phyloP scores from a whole-genome alignment of 176 grass and related monocot genomes.

The Phyllostachys edulis region DNA sequence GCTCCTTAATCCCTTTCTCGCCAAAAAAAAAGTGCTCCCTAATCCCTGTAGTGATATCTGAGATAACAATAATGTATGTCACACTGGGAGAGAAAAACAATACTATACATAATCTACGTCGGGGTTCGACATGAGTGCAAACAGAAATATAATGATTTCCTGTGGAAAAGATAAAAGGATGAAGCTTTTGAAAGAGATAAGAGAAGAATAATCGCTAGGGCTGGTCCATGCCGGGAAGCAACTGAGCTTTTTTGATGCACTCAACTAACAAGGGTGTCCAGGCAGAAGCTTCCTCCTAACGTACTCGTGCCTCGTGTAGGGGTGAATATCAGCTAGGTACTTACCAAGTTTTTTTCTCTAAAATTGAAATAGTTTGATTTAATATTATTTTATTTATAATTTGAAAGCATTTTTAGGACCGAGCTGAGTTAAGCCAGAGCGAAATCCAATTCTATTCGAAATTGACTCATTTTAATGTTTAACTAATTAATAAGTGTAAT shows the following conservation, averaged over 20 bases:
- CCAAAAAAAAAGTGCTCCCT: background rate
- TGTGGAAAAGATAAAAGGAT: background rate
- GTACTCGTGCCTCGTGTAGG: no score
- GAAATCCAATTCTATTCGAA: no score
- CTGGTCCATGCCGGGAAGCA: background rate
- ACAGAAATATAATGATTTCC: conserved; percentile 2
- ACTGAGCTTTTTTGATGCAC: background rate
- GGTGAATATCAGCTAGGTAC: no score
- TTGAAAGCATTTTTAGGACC: no score
- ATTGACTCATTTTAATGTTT: no score
- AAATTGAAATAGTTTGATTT: no score
- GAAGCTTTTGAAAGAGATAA: background rate
- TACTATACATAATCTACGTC: conserved; percentile 26
- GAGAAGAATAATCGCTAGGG: background rate
- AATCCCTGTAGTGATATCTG: conserved; percentile 25
- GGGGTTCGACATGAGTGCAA: conserved; percentile 26
- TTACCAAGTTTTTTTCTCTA: no score
- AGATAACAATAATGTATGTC: background rate
- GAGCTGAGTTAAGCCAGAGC: no score
- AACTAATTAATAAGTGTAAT: no score
- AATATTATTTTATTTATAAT: no score
- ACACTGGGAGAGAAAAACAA: conserved; percentile 1
- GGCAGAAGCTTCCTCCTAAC: background rate
- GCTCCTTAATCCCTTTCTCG: conserved; percentile 2
- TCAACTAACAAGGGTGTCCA: background rate